Base-by-base conservation (phyloP, 1,284 basidiomycete genomes). In the Bothia castanella region DNA sequence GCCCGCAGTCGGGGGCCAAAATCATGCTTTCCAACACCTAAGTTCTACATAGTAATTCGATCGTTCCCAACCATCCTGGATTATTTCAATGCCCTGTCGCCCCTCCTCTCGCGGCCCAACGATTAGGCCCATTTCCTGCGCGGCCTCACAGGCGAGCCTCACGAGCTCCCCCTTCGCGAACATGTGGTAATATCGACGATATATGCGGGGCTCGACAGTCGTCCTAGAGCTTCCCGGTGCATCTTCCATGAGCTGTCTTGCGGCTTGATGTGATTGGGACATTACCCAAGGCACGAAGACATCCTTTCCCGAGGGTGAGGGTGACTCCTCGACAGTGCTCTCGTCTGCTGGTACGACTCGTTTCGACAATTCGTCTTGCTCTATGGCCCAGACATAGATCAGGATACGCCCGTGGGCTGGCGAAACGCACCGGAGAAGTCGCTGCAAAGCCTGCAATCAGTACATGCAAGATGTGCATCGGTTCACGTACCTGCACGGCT, bases 331-430 rank as follows among this genome's bases (percentile, higher is more conserved):
- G 7, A 25, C 9, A 25, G 45, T 29, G 27, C 41, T 37, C 25
- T 20, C 44, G 29, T 55, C 50, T 5, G 55, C 41, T 16, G 83
- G 82, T 23, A 92, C 79, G 58, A 70, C 70, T 20, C 92, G 77
- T 64, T 88, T 92, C 3, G 89, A 92, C 6, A 83, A 69, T 30
- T 80, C 77, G 51, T 96, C 92, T 72, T 99, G 97, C 64, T 97
- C 94, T 47, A 90, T 82, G 1, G 96, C 95, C 97, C 97, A 99
- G n/a, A 98, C 97, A 61, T 97, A 97, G 61, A 99, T 87, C 57
- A 99, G 75, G 51, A 94, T 77, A 8, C 92, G 83, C 11, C 92
- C 87, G 58, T 87, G 79, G 2, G 61, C 51, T 6, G 83, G 73
- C 2, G 81, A 82, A 34, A 91, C 80, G 13, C 77, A 74, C 50